Conservation (phyloP, 306 rosid species). For the Crataegus laevigata region DNA sequence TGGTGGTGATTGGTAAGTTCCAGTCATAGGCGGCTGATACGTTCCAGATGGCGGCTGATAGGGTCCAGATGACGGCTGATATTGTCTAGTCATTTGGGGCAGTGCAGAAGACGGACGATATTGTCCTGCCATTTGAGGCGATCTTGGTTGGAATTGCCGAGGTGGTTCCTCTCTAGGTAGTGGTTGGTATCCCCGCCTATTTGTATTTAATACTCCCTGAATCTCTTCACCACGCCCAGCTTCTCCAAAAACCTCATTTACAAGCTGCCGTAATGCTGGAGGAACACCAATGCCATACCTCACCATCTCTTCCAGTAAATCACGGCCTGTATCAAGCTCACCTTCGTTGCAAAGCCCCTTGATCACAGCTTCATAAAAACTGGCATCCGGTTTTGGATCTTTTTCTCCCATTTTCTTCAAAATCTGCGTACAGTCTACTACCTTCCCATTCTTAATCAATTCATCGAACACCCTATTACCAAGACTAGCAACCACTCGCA, state of each 20-base stretch:
- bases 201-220: slow-evolving; percentile 47
- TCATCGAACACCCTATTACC: slow-evolving; percentile 67
- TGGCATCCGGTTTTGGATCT: slow-evolving; percentile 89
- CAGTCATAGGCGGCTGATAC: slow-evolving; percentile 8
- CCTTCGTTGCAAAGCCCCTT: slow-evolving; percentile 71
- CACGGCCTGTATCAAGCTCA: slow-evolving; percentile 45
- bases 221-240: slow-evolving; percentile 70
- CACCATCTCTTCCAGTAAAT: slow-evolving; percentile 58
- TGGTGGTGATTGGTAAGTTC: slow-evolving; percentile 1
- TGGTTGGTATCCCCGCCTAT: slow-evolving; percentile 33
- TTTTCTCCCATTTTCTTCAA: slow-evolving; percentile 88
- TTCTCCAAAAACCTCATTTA: slow-evolving; percentile 42
- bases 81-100: slow-evolving; percentile 3
- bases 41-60: slow-evolving; percentile 15
- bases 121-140: slow-evolving; percentile 28
- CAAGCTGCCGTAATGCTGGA: slow-evolving; percentile 46
- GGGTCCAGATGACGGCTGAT: background rate
- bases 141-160: slow-evolving; percentile 20
- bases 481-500: slow-evolving; percentile 78
- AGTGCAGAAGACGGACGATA: slow-evolving; percentile 27
- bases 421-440: slow-evolving; percentile 55
- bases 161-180: slow-evolving; percentile 17
- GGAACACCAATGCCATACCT: slow-evolving; percentile 74
- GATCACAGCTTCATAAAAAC: slow-evolving; percentile 76
- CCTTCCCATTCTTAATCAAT: slow-evolving; percentile 66